Evolutionary conservation across 257 asterid genomes (phyloP), one percentile per base, ranked within the genome.

Genomic region (Orobanche coerulescens): DNA sequence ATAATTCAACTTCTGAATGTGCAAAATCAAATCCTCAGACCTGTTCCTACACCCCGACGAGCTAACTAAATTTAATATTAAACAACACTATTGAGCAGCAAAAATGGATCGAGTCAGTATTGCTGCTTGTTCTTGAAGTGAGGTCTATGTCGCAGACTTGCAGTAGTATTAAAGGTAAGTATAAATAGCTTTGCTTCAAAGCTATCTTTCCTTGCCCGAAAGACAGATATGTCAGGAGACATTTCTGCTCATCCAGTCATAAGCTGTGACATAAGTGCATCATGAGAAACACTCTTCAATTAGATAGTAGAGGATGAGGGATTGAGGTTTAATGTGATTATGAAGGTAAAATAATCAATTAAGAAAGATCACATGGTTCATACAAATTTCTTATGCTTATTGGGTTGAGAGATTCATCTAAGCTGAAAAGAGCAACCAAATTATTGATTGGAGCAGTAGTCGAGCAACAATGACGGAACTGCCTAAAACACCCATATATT

Each of bases 401-500:
- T 24, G 23, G 33, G 8, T 67, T 40, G 13, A 47, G 6, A 31
- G 11, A 48, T 58, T 49, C 25, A 50, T 19, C 42, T 48, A 19
- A 24, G 15, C 60, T 26, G 12, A 15, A 37, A 36, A 16, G n/a
- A 25, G 37, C 25, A 25, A 15, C 33, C 54, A 34, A 6, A 61
- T 43, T 10, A 47, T 28, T 31, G 30, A 58, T 24, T 48, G 5
- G 12, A 37, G 42, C 22, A 34, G 61, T 18, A 51, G 61, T 37
- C 13, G 7, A 28, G 14, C 19, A 20, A 40, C 39, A 31, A 39
- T 52, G 56, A 19, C 19, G 26, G 6, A 33, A 28, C 9, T 42
- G 63, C 37, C 54, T 20, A 30, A n/a, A 71, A 49, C 28, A 24
- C 55, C 46, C 56, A 16, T 26, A 16, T 26, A 55, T 65, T 25